These are phyloP conservation scores for Aechmea fasciata DNA, from an alignment of 176 grass and related monocot species.

Conservation along the genomic window DNA sequence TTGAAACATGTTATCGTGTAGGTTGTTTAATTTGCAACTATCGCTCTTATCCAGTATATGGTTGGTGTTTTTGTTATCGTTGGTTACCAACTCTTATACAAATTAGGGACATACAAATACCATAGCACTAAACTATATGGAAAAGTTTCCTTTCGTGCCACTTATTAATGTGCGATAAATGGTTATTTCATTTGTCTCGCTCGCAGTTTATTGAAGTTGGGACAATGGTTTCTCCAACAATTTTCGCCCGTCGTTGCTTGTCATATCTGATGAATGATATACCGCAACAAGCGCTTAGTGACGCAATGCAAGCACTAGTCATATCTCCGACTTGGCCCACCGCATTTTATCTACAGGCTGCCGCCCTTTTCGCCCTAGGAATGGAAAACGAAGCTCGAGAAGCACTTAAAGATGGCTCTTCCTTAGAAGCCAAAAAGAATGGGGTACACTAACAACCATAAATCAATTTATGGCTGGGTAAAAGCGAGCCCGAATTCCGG, in stretches of 20 bases:
- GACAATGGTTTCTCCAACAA: conserved; percentile 52
- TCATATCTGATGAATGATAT: conserved; percentile 49
- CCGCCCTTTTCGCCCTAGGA: conserved; percentile 35
- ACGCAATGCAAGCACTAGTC: conserved; percentile 48
- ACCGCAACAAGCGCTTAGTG: conserved; percentile 43
- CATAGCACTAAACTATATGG: neutral
- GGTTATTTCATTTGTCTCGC: neutral
- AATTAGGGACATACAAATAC: neutral
- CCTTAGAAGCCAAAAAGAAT: conserved; percentile 26
- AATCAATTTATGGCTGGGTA: neutral
- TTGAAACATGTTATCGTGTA: too few relatives aligned
- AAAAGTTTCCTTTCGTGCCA: neutral
- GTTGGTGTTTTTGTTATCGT: too few relatives aligned
- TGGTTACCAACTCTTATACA: neutral
- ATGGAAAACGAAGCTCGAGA: conserved; percentile 48
- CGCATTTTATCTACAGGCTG: conserved; percentile 50
- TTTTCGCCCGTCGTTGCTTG: conserved; percentile 44
- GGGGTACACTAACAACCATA: neutral
- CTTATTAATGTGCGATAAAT: too few relatives aligned
- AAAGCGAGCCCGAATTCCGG: neutral
- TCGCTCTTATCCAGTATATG: too few relatives aligned
- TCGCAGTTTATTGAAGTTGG: conserved; percentile 54
- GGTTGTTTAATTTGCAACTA: too few relatives aligned
- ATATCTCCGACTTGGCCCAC: conserved; percentile 51
- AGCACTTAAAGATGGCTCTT: conserved; percentile 33